These are phyloP conservation scores for Closterium sp. DNA, from an alignment of 139 green algal genomes.

Conservation along the genomic window DNA sequence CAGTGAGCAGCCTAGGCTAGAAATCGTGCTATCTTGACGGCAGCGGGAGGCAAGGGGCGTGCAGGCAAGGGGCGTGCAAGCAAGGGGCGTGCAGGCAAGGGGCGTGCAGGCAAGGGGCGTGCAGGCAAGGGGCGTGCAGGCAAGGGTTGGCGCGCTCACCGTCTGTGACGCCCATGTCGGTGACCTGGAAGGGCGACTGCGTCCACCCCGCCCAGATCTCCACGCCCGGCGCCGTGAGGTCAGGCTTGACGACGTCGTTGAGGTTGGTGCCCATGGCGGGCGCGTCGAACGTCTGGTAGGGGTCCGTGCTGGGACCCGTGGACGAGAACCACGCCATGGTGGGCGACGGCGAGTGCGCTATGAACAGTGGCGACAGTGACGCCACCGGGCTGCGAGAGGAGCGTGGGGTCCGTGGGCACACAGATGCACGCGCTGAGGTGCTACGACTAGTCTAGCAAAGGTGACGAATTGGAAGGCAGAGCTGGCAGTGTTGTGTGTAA, in stretches of 20 bases:
- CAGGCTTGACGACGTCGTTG: neutral
- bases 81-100: neutral
- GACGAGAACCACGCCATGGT: neutral
- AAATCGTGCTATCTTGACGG: neutral
- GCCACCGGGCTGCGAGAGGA: neutral
- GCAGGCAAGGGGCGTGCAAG: neutral
- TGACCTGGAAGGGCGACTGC: constrained; percentile 1
- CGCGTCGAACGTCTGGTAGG: neutral
- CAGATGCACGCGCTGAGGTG: neutral
- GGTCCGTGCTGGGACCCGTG: neutral
- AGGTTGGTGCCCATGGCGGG: neutral
- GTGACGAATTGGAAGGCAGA: too few relatives aligned
- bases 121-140: neutral
- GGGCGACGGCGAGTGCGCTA: neutral
- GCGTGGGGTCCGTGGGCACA: neutral
- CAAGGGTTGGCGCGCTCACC: neutral
- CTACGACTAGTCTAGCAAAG: neutral
- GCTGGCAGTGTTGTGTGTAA: neutral
- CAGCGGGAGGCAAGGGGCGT: neutral
- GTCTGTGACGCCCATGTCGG: neutral
- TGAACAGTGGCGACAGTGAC: neutral
- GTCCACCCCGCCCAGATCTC: constrained; percentile 7
- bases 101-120: neutral
- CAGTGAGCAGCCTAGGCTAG: neutral
- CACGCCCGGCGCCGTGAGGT: neutral